Base-by-base conservation (phyloP, 2,329 filamentous ascomycete genomes). In the Ceratocystis albifundus region DNA sequence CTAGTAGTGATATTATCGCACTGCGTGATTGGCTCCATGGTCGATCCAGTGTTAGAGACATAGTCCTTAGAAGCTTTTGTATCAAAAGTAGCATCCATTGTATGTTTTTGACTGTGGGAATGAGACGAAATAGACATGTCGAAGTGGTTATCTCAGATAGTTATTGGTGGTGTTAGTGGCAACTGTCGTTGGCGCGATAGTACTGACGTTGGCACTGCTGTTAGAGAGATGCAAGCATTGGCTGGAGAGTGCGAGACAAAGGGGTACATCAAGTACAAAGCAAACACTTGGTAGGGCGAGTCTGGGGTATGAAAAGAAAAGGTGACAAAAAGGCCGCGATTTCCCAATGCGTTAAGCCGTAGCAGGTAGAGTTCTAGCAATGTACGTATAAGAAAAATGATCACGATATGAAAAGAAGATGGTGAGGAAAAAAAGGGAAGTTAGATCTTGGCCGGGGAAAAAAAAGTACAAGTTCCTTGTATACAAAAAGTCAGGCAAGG, bases 401-500 rank as follows among this genome's bases (percentile, higher is more conserved):
- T 53, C 22, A 25, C 20, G 44, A 41, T 20, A 30, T 1, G n/a
- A 25, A 48, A 64, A 64, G 50, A 46, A 48, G 22, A 28, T 30
- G 17, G 22, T 46, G 8, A 36, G 41, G 12, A 62, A 62, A 36
- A 28, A 55, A 45, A 36, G 22, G 17, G 25, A 50, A 50, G 17
- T 64, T 25, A 17, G 20, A 50, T 48, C 22, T 36, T 20, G 15
- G 7, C 62, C 53, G 25, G 46, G 46, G 22, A 30, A 25, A 25
- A 59, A 57, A 57, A 57, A 59, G 36, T 32, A 57, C 53, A 55
- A 59, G 55, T 59, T 17, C 55, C 53, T 59, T 59, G 55, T 59
- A 36, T n/a, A 59, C 28, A 59, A 25, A 25, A 55, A 25, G 53
- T 5, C 25, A 2, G n/a, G 36, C 25, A 32, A 25, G 15, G 15